phyloP scores from a whole-genome alignment of 495 filamentous ascomycete species.

The Extremus antarcticus region DNA sequence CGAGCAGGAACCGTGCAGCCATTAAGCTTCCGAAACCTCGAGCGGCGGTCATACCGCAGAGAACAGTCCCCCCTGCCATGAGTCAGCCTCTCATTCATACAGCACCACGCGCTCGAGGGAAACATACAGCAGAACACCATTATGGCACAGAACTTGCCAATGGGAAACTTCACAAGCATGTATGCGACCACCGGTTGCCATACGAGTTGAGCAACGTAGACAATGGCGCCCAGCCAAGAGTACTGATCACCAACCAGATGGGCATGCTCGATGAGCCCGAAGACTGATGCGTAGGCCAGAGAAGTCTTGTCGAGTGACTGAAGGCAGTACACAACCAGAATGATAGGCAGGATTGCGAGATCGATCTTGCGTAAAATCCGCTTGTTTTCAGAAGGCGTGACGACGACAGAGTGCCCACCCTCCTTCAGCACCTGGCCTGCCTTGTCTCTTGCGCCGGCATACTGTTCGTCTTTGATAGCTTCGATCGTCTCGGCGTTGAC shows the following conservation, averaged over 20 bases:
- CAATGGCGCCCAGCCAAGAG: conserved; percentile 39
- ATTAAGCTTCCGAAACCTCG: too few relatives aligned
- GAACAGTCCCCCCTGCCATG: too few relatives aligned
- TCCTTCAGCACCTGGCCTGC: conserved; percentile 36
- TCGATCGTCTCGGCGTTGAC: conserved; percentile 30
- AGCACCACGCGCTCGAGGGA: too few relatives aligned
- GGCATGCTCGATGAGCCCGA: conserved; percentile 36
- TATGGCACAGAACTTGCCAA: too few relatives aligned
- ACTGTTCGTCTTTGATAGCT: conserved; percentile 18
- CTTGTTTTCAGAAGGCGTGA: conserved; percentile 31
- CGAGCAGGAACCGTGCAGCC: too few relatives aligned
- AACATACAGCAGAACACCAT: too few relatives aligned
- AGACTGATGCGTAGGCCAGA: conserved; percentile 41
- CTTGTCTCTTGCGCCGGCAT: conserved; percentile 30
- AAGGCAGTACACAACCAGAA: conserved; percentile 31
- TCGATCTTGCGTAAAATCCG: conserved; percentile 1
- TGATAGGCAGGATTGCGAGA: conserved; percentile 7
- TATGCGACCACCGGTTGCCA: too few relatives aligned
- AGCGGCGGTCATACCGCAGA: too few relatives aligned
- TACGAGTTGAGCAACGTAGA: too few relatives aligned
- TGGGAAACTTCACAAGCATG: too few relatives aligned
- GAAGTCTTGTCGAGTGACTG: conserved; percentile 50
- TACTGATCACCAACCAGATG: conserved; percentile 37
- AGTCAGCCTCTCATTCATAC: too few relatives aligned
- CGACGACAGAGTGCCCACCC: conserved; percentile 30